Conservation (phyloP, 345 rosid species). For the Cardamine resedifolia region DNA sequence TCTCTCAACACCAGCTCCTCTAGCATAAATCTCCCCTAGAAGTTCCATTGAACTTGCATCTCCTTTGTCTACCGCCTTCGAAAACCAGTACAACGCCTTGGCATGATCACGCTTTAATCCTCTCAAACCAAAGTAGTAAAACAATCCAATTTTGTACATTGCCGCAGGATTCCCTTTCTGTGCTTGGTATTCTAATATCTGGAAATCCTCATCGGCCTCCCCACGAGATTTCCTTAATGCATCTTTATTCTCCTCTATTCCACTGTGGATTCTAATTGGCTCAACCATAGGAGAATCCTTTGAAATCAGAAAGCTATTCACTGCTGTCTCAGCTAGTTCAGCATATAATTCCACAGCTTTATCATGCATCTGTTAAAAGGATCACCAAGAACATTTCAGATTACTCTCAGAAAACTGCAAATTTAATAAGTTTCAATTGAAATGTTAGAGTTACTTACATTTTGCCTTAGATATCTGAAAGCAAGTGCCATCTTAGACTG, state of each 20-base stretch:
- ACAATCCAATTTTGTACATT: slow-evolving; percentile 82
- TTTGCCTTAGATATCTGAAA: slow-evolving; percentile 72
- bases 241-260: slow-evolving; percentile 84
- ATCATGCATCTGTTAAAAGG: slow-evolving; percentile 48
- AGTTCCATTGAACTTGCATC: slow-evolving; percentile 94
- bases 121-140: slow-evolving; percentile 92
- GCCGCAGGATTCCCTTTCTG: slow-evolving; percentile 86
- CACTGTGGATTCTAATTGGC: slow-evolving; percentile 82
- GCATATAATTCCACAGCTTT: slow-evolving; percentile 77
- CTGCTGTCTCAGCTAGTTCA: slow-evolving; percentile 83
- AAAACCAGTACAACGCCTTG: slow-evolving; percentile 91
- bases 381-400: slow-evolving; percentile 3
- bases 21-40: slow-evolving; percentile 91
- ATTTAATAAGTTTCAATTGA: neutral
- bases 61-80: slow-evolving; percentile 78
- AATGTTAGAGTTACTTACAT: slow-evolving; percentile 49
- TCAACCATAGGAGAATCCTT: slow-evolving; percentile 81
- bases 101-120: slow-evolving; percentile 80
- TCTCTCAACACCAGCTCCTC: slow-evolving; percentile 97
- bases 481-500: slow-evolving; percentile 96
- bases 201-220: slow-evolving; percentile 89
- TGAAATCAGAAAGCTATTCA: slow-evolving; percentile 80
- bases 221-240: slow-evolving; percentile 77
- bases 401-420: neutral
- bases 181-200: slow-evolving; percentile 90